Evolutionary conservation across 139 green algal species (phyloP), one percentile per base, ranked within the genome.

Genomic region (Spirogloea muscicola): DNA sequence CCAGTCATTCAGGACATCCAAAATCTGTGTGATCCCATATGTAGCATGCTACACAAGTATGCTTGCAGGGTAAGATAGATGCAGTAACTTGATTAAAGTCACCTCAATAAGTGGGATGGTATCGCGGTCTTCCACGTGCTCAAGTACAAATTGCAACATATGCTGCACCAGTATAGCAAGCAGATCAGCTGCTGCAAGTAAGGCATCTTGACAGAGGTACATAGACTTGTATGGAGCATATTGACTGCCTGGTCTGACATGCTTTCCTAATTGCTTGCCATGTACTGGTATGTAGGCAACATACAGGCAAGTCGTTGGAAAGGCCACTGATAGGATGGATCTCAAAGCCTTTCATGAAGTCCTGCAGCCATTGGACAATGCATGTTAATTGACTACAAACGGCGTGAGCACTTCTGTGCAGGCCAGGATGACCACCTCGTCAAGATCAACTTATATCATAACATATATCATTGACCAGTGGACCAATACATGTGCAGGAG

Each of bases 91-190:
- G 29, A 65, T 13, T 72, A 40, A 38, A 77, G 55, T 71, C 38
- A 77, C 76, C 87, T 96, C 88, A 39, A 97, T 77, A 33, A 96
- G 87, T 0, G 89, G 83, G 65, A 96, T 82, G 16, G 52, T 39
- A 13, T 82, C 41, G 46, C 16, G 57, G 49, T 71, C 62, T 16
- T 71, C 48, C 36, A 75, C 29, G 10, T 82, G 70, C 41, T 62
- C 63, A 36, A 79, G 42, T 40, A 77, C 59, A 40, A 77, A 75
- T 13, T 80, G 46, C n/a, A 82, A 42, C 18, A 80, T 33, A 10
- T 37, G 38, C 67, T 79, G 72, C 31, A 84, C 2, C 7, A 3
- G 21, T 1, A 34, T 62, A 21, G n/a, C 31, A 5, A 58, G 21
- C 46, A 5, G 55, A n/a, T n/a, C n/a, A n/a, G n/a, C n/a, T n/a